Base-by-base conservation (phyloP, 1,284 basidiomycete genomes). In the Rhodotorula sp. region DNA sequence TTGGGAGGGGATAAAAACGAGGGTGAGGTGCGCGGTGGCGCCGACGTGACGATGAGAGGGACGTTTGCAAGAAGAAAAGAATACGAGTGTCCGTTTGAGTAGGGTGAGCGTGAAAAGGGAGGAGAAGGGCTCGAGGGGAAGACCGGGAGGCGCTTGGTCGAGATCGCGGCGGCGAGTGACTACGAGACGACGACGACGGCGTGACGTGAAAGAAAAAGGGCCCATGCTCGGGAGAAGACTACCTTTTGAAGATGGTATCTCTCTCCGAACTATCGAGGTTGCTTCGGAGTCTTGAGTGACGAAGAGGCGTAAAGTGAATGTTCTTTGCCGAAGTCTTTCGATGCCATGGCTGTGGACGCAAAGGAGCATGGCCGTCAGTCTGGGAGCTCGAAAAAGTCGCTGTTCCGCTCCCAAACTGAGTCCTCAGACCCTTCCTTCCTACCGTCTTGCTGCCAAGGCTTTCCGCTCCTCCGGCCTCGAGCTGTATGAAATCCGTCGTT, bases 331-430 rank as follows among this genome's bases (percentile, higher is more conserved):
- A 74, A 74, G 71, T 74, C 73, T 32, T 74, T 71, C 8, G 68
- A 80, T 1, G 75, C 74, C 80, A 81, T 80, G 67, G 80, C 80
- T 44, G 39, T 44, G 13, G 39, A 44, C 39, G 13, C 39, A 44
- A 13, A 17, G 19, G 39, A 44, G 11, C 13, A 44, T 44, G 4
- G 39, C 39, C 19, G 39, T 44, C 39, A 44, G 39, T 44, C 7
- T 44, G 13, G 39, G 13, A 44, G 39, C 19, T 15, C 39, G 39
- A 44, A 17, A 17, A 44, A 17, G 39, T 17, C 13, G 13, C 9
- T 17, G 39, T 3, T 44, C 19, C 39, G 39, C 39, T 17, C 13
- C 39, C 11, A 44, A n/a, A n/a, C n/a, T n/a, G n/a, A 44, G 39
- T 44, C 7, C 39, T 44, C 39, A 10, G 39, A n/a, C n/a, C n/a